These are phyloP conservation scores for Paecilomyces sp. DNA, from an alignment of 2,329 filamentous ascomycete genomes.

Conservation along the genomic window DNA sequence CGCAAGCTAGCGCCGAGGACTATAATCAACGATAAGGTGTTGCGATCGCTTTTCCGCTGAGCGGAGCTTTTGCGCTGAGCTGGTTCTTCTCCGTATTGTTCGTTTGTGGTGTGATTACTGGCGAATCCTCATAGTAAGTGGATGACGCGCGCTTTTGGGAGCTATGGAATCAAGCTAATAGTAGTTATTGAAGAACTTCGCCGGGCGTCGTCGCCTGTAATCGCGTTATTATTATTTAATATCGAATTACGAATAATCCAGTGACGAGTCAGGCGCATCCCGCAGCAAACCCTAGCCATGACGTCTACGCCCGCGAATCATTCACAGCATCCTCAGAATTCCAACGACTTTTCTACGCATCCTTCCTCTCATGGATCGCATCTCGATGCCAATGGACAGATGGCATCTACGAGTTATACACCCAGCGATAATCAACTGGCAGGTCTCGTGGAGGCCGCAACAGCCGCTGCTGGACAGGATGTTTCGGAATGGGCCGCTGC, in stretches of 20 bases:
- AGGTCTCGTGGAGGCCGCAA: conserved; percentile 40
- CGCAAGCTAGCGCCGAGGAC: background rate
- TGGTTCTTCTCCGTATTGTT: background rate
- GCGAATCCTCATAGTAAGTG: background rate
- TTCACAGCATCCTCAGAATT: conserved; percentile 22
- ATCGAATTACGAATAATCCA: background rate
- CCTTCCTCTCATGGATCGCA: conserved; percentile 17
- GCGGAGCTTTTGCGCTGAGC: background rate
- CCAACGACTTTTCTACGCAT: conserved; percentile 18
- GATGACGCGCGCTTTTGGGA: background rate
- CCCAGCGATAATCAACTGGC: conserved; percentile 38
- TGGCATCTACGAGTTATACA: conserved; percentile 22
- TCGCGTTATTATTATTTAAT: background rate
- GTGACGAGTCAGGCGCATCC: background rate
- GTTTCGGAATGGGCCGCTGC: conserved; percentile 34
- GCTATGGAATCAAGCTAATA: background rate
- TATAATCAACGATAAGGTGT: background rate
- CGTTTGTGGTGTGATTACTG: background rate
- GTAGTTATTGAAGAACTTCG: background rate
- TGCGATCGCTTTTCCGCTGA: background rate
- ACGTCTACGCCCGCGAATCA: conserved; percentile 20
- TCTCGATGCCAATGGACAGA: conserved; percentile 22
- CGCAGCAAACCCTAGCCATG: conserved; percentile 11
- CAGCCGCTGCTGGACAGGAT: conserved; percentile 35
- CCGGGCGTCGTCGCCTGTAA: background rate